Conservation (phyloP, 2,329 filamentous ascomycete genomes). For the Calonectria pseudoreteaudii region DNA sequence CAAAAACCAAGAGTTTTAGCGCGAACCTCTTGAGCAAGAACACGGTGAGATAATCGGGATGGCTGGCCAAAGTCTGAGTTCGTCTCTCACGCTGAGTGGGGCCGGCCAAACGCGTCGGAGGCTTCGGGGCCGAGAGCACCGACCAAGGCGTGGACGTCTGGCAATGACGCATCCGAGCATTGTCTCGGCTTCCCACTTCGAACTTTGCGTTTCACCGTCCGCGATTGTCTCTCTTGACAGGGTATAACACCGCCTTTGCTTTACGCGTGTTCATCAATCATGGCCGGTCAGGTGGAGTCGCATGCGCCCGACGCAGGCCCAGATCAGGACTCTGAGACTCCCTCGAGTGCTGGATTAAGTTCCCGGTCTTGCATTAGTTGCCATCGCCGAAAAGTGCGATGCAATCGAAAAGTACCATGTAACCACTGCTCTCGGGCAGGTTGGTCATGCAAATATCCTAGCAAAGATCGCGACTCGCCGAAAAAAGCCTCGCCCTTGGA, state of each 20-base stretch:
- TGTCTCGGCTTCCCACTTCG: neutral
- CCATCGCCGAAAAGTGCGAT: conserved; percentile 18
- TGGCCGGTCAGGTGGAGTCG: neutral
- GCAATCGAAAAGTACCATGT: conserved; percentile 21
- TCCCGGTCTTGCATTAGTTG: conserved; percentile 23
- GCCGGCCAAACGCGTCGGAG: neutral
- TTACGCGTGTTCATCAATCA: neutral
- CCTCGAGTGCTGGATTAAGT: neutral
- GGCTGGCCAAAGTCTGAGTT: neutral
- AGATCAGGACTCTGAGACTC: neutral
- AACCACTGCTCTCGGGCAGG: conserved; percentile 12
- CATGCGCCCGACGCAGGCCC: neutral
- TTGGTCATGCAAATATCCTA: neutral
- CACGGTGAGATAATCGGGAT: neutral
- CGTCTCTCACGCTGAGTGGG: neutral
- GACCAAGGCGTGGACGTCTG: neutral
- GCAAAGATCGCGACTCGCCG: neutral
- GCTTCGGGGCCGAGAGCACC: neutral
- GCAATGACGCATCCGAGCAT: neutral
- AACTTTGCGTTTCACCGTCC: neutral
- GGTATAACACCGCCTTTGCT: neutral
- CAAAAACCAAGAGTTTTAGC: neutral
- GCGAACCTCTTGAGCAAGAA: neutral
- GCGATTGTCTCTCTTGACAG: neutral
- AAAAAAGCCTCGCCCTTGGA: conserved; percentile 17